phyloP scores from a whole-genome alignment of 805 yeast genomes.

The Candida arabinofermentans region DNA sequence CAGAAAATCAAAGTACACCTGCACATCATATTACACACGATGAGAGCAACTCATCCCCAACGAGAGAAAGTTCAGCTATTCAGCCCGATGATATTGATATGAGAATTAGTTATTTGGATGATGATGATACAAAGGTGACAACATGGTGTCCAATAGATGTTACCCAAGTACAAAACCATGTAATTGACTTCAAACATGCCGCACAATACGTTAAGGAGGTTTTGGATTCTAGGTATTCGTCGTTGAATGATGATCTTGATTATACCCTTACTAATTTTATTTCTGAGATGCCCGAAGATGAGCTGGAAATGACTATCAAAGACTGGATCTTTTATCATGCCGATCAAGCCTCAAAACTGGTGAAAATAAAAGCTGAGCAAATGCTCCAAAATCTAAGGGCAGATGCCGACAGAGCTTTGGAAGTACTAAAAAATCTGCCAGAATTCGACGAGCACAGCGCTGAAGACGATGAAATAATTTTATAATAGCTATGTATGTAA shows the following conservation, averaged over 20 bases:
- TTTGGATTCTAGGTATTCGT: slow-evolving; percentile 32
- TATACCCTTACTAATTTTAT: slow-evolving; percentile 64
- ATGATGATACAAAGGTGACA: neutral
- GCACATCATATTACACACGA: slow-evolving; percentile 1
- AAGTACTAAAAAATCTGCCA: slow-evolving; percentile 35
- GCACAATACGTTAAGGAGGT: slow-evolving; percentile 24
- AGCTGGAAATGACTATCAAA: slow-evolving; percentile 62
- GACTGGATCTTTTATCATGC: slow-evolving; percentile 66
- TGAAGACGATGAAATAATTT: slow-evolving; percentile 10
- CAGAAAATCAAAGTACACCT: slow-evolving; percentile 19
- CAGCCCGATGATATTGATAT: too few species aligned
- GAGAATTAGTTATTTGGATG: too few species aligned
- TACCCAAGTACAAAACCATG: slow-evolving; percentile 21
- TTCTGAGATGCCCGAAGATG: slow-evolving; percentile 64
- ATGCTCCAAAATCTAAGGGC: slow-evolving; percentile 45
- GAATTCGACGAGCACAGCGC: slow-evolving; percentile 14
- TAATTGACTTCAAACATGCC: slow-evolving; percentile 31
- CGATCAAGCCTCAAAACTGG: slow-evolving; percentile 44
- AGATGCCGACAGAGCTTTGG: slow-evolving; percentile 50
- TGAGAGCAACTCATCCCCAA: too few species aligned
- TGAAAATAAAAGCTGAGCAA: slow-evolving; percentile 41
- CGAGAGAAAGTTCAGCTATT: too few species aligned
- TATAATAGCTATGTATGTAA: too few species aligned
- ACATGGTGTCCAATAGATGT: slow-evolving; percentile 30
- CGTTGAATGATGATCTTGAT: slow-evolving; percentile 56